Evolutionary conservation across 2,329 filamentous ascomycete genomes (phyloP).

Genomic region (Alternaria sp.): DNA sequence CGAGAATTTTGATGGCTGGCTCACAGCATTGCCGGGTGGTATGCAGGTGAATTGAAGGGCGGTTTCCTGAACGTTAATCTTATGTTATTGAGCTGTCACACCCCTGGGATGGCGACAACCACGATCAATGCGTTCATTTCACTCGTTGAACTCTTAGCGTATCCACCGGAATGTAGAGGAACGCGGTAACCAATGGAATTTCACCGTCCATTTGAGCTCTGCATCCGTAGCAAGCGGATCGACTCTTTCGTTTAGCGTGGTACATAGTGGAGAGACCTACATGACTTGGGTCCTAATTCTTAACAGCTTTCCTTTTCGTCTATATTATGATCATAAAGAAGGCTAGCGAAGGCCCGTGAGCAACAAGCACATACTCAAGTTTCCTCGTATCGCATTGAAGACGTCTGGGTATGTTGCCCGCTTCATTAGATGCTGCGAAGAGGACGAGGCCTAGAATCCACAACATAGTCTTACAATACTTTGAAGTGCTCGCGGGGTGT

Average conservation of each 20-base stretch:
- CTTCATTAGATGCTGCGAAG: no score
- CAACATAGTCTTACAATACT: no score
- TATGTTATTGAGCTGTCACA: no score
- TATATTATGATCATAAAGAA: background rate
- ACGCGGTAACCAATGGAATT: rapidly evolving
- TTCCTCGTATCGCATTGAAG: no score
- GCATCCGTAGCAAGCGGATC: no score
- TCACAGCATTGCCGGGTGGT: conserved; percentile 29
- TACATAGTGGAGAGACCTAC: background rate
- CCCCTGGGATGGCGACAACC: background rate
- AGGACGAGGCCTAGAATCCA: no score
- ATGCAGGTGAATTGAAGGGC: conserved; percentile 10
- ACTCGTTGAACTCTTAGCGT: background rate
- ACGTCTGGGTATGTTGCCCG: no score
- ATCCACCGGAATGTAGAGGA: background rate
- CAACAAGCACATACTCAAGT: background rate
- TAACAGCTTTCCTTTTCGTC: background rate
- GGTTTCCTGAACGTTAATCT: background rate
- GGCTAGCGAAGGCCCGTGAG: background rate
- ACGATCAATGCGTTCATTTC: background rate
- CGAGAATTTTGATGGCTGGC: conserved; percentile 43
- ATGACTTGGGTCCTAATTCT: background rate
- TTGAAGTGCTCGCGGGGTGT: no score
- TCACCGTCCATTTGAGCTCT: no score
- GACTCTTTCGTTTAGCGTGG: no score